Percentiles rank a stretch among this genome's conserved stretches.
Conservation (phyloP, 805 yeast genomes). For the Metschnikowia continentalis region DNA sequence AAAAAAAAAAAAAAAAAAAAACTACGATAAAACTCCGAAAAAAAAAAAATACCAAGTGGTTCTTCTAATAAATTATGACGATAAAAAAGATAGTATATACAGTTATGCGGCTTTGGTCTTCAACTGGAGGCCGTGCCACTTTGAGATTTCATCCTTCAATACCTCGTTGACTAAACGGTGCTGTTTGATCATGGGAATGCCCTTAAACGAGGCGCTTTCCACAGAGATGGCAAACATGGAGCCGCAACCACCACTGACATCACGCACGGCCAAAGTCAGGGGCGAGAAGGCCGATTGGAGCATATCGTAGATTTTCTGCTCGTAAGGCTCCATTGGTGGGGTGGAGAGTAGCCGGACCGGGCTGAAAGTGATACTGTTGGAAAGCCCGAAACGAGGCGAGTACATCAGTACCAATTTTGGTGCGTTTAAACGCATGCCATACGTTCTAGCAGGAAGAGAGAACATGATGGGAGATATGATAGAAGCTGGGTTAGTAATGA, state of each 20-base stretch:
- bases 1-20: too few species aligned
- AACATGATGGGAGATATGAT: not conserved
- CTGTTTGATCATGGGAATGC: slow-evolving; percentile 81
- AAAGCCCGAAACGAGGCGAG: not conserved
- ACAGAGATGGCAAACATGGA: slow-evolving; percentile 92
- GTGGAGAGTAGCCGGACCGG: slow-evolving; percentile 9
- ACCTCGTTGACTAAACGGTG: slow-evolving; percentile 83
- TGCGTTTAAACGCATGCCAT: not conserved
- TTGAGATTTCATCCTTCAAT: slow-evolving; percentile 75
- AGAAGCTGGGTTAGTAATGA: not conserved
- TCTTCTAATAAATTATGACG: too few species aligned
- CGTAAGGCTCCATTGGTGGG: slow-evolving; percentile 52
- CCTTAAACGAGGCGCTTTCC: slow-evolving; percentile 70
- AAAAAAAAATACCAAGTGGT: too few species aligned
- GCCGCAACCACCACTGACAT: slow-evolving; percentile 93
- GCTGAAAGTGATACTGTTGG: not conserved
- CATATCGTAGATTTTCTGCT: slow-evolving; percentile 55
- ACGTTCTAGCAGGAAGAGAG: not conserved
- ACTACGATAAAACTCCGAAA: too few species aligned
- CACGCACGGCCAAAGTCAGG: slow-evolving; percentile 58
- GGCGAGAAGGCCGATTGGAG: slow-evolving; percentile 60
- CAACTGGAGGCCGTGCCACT: slow-evolving; percentile 95
- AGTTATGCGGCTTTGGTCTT: slow-evolving; percentile 53
- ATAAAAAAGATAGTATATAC: not conserved
- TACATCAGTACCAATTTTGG: not conserved